Conservation (phyloP, 305 asterid genomes). For the Fraxinus floribunda region DNA sequence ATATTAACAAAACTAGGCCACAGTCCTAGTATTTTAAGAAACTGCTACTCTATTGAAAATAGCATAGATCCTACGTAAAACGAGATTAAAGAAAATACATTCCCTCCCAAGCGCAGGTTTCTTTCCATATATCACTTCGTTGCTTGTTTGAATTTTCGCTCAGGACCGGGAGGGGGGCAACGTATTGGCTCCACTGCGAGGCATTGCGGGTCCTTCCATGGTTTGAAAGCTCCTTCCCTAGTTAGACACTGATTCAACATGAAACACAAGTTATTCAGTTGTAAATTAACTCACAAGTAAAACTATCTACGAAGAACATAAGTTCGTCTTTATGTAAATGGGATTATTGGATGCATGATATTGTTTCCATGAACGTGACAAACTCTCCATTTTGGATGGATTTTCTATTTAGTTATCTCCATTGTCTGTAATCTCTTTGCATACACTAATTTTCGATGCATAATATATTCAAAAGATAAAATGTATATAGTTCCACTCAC, state of each 20-base stretch:
- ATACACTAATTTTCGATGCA: not conserved
- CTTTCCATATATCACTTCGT: not conserved
- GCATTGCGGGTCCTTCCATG: not conserved
- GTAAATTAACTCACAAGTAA: not conserved
- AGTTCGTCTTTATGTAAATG: not conserved
- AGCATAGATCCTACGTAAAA: not conserved
- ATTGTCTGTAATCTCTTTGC: not conserved
- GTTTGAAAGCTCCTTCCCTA: not conserved
- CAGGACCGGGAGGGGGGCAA: not conserved
- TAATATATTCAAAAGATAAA: not conserved
- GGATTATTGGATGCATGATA: not conserved
- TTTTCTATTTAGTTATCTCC: not conserved
- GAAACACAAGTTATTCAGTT: not conserved
- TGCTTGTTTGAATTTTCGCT: not conserved
- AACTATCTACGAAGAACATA: not conserved
- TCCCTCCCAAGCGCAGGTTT: not conserved
- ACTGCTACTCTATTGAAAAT: not conserved
- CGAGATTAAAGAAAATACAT: not conserved
- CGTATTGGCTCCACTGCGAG: not conserved
- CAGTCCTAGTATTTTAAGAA: not conserved
- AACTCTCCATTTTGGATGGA: not conserved
- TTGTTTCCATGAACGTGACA: not conserved
- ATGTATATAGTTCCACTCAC: not conserved
- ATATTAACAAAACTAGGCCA: not conserved
- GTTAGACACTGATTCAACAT: not conserved